Percentiles rank a stretch among this genome's conserved stretches.
Evolutionary conservation across 371 early-diverging fungal species (phyloP).

Genomic region (Gilbertella persicaria): DNA sequence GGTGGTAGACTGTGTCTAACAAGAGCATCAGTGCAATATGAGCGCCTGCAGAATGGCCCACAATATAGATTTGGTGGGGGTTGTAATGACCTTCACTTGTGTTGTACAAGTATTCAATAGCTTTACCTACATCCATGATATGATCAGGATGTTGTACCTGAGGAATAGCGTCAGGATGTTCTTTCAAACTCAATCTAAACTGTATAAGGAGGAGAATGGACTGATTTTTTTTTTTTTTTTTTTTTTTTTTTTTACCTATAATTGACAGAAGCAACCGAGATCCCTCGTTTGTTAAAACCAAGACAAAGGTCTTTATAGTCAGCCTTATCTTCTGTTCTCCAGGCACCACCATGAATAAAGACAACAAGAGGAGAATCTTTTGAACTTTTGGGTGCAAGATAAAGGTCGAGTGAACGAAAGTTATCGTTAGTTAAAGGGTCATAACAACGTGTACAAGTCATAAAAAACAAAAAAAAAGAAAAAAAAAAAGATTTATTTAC

Average conservation of each 20-base stretch:
- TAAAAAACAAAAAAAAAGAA: slow-evolving; percentile 1
- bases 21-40: slow-evolving; percentile 66
- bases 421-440: slow-evolving; percentile 4
- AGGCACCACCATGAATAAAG: slow-evolving; percentile 85
- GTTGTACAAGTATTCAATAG: slow-evolving; percentile 47
- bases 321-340: slow-evolving; percentile 77
- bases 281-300: slow-evolving; percentile 37
- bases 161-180: slow-evolving; percentile 15
- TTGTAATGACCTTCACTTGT: slow-evolving; percentile 29
- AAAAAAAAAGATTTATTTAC: neutral
- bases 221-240: neutral
- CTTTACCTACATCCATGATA: slow-evolving; percentile 56
- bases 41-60: slow-evolving; percentile 88
- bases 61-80: slow-evolving; percentile 51
- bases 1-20: slow-evolving; percentile 43
- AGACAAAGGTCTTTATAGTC: slow-evolving; percentile 53
- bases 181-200: slow-evolving; percentile 36
- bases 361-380: slow-evolving; percentile 52
- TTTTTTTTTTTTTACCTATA: slow-evolving; percentile 53
- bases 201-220: slow-evolving; percentile 2
- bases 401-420: slow-evolving; percentile 30
- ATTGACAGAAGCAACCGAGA: slow-evolving; percentile 68
- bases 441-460: slow-evolving; percentile 11
- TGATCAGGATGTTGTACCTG: slow-evolving; percentile 58
- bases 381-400: slow-evolving; percentile 14